These are phyloP conservation scores for Fusarium succisae DNA, from an alignment of 2,329 filamentous ascomycete genomes.

Conservation along the genomic window DNA sequence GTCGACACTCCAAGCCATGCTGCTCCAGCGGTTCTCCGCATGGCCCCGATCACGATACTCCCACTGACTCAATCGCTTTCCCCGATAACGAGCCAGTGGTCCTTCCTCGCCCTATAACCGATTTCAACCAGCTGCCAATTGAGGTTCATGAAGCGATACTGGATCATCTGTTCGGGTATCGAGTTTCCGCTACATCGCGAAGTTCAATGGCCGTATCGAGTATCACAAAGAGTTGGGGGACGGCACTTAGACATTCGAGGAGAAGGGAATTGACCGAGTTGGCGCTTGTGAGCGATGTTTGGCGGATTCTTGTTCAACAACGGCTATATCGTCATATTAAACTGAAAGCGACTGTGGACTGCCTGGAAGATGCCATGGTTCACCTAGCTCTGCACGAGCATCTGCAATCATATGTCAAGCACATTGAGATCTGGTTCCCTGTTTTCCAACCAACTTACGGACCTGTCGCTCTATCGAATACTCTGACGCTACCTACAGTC, in stretches of 20 bases:
- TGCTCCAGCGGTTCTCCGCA: constrained; percentile 40
- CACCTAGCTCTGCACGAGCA: constrained; percentile 70
- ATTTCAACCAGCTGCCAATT: constrained; percentile 66
- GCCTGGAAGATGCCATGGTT: constrained; percentile 64
- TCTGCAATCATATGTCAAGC: constrained; percentile 71
- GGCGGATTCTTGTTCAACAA: constrained; percentile 75
- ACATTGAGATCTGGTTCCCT: constrained; percentile 82
- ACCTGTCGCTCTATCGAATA: constrained; percentile 54
- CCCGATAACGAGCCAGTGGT: constrained; percentile 27
- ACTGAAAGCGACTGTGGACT: constrained; percentile 74
- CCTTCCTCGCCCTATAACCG: constrained; percentile 39
- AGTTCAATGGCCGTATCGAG: constrained; percentile 64
- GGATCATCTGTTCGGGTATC: constrained; percentile 75
- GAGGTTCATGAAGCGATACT: constrained; percentile 79
- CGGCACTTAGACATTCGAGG: constrained; percentile 72
- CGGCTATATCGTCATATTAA: constrained; percentile 80
- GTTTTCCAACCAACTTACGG: constrained; percentile 71
- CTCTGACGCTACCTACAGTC: constrained; percentile 60
- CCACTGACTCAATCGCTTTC: constrained; percentile 23
- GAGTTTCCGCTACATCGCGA: constrained; percentile 68
- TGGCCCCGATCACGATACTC: constrained; percentile 28
- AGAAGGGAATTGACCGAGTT: constrained; percentile 73
- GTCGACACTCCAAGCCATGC: constrained; percentile 48
- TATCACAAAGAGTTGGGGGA: constrained; percentile 69
- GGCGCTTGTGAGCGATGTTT: constrained; percentile 69